These are phyloP conservation scores for Colletotrichum ledebouriae DNA, from an alignment of 2,329 filamentous ascomycete genomes.

Conservation along the genomic window DNA sequence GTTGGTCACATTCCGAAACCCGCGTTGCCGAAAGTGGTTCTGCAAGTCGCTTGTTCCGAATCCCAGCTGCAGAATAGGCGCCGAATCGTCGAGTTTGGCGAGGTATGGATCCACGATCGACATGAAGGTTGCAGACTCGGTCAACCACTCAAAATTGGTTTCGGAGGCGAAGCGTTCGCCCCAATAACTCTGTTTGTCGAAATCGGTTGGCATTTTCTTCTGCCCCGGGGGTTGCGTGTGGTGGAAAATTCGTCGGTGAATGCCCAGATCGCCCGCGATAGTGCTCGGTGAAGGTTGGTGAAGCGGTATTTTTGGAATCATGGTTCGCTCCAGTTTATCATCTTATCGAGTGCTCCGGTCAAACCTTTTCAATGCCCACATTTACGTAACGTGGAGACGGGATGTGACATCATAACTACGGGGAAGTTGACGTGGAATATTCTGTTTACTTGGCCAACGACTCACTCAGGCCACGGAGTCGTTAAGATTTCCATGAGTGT, in stretches of 20 bases:
- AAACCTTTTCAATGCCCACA: slow-evolving; percentile 38
- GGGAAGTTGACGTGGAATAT: slow-evolving; percentile 7
- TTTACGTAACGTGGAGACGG: slow-evolving; percentile 20
- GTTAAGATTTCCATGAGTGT: background rate
- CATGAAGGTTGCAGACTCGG: slow-evolving; percentile 57
- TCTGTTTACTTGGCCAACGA: background rate
- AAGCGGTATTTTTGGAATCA: slow-evolving; percentile 13
- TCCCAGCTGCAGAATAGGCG: slow-evolving; percentile 61
- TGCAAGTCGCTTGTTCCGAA: slow-evolving; percentile 65
- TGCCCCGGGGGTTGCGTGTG: background rate
- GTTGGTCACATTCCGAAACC: slow-evolving; percentile 61
- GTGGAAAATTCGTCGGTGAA: slow-evolving; percentile 8
- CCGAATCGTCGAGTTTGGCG: slow-evolving; percentile 43
- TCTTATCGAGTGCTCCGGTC: slow-evolving; percentile 22
- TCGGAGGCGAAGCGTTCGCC: slow-evolving; percentile 60
- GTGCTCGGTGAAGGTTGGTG: slow-evolving; percentile 1
- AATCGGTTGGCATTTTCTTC: slow-evolving; percentile 49
- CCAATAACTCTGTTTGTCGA: slow-evolving; percentile 66
- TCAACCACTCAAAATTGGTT: slow-evolving; percentile 63
- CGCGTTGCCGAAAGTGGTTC: slow-evolving; percentile 58
- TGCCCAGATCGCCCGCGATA: rapidly evolving
- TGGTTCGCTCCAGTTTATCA: background rate
- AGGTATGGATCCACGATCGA: slow-evolving; percentile 56
- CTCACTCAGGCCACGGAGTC: background rate
- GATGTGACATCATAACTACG: slow-evolving; percentile 31